Base-by-base conservation (phyloP, 805 yeast species). In the Wickerhamomyces xylosicus region DNA sequence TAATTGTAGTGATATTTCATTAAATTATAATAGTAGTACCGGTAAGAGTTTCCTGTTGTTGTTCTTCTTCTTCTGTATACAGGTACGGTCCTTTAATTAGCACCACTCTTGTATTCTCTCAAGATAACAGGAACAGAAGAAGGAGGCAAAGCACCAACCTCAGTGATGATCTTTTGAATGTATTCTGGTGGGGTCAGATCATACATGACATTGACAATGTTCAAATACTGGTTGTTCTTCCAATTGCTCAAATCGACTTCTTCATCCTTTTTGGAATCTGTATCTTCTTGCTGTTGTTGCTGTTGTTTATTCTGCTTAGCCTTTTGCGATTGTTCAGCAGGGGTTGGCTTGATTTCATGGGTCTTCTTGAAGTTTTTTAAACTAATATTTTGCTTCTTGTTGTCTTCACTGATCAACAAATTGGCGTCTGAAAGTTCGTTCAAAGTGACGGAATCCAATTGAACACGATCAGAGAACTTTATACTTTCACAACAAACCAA, bases 91-190 rank as follows among this genome's bases (percentile, higher is more conserved):
- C n/a, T 25, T n/a, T 25, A 25, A 25, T 25, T 25, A 25, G 29
- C 29, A 25, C 29, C 29, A 5, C 49, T 42, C 34, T 86, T 85
- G 61, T 90, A 92, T 61, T 92, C 98, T 62, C 97, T 76, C 51
- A 92, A 66, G 44, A 92, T 85, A 36, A 92, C 97, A 20, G 98
- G 98, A 41, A 92, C 97, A 2, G 97, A 86, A n/a, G 95, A 83
- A 33, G 98, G 95, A 10, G 98, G 98, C 48, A 92, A 69, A 3
- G 95, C 85, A 21, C 98, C 98, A 47, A 90, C 77, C 59, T 92
- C 98, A 2, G 97, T 92, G 39, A 92, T 86, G 42, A 92, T 86
- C 64, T 92, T 92, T 58, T 90, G 89, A 52, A 92, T 85, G 54
- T 83, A 85, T 49, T 80, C 85, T 13, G 95, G 95, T 28, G 96